Evolutionary conservation across 805 yeast species (phyloP).

Genomic region (Nakazawaea wickerhamii): DNA sequence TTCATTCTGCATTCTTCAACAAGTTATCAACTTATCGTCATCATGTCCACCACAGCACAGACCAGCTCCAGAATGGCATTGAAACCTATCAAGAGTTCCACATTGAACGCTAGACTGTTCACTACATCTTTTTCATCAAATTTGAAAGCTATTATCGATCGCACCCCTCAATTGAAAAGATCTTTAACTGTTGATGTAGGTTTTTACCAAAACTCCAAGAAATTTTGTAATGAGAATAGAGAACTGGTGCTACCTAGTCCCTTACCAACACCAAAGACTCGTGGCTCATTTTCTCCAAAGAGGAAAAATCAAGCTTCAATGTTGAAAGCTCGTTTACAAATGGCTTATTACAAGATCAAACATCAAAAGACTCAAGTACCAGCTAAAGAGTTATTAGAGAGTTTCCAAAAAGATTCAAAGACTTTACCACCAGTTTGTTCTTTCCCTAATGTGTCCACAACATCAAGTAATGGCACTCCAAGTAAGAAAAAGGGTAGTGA

Average conservation of each 20-base stretch:
- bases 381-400: constrained; percentile 2
- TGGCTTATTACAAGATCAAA: constrained; percentile 47
- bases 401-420: constrained; percentile 8
- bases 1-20: neutral
- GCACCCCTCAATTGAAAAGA: constrained; percentile 15
- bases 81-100: constrained; percentile 18
- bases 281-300: constrained; percentile 21
- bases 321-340: constrained; percentile 40
- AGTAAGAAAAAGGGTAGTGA: constrained; percentile 25
- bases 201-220: constrained; percentile 4
- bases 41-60: constrained; percentile 3
- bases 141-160: constrained; percentile 5
- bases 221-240: neutral
- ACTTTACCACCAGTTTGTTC: neutral
- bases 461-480: constrained; percentile 14
- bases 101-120: constrained; percentile 17
- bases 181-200: constrained; percentile 14
- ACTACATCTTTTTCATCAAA: constrained; percentile 15
- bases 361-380: constrained; percentile 3
- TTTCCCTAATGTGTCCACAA: neutral
- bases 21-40: neutral
- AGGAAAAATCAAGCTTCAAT: constrained; percentile 29
- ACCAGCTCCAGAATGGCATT: constrained; percentile 18
- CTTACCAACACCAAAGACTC: constrained; percentile 10
- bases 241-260: constrained; percentile 11